Evolutionary conservation across 2,329 filamentous ascomycete genomes (phyloP), one percentile per base, ranked within the genome.

Genomic region (Ceratocystis huliohia): DNA sequence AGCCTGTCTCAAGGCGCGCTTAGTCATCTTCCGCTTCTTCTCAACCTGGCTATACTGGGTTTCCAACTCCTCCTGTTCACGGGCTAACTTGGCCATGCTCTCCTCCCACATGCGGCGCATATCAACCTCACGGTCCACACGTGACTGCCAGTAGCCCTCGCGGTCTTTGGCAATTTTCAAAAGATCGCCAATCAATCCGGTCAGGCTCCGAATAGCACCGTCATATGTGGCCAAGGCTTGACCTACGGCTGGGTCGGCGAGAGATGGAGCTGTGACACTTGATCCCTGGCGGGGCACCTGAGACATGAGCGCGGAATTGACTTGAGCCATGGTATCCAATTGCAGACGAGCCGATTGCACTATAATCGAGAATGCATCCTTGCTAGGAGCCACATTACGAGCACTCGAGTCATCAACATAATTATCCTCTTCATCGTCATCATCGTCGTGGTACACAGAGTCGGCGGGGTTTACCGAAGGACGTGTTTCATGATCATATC

Each of bases 91-190:
- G 8, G 94, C 91, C 94, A 99, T 96, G 76, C 92, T 97, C 72
- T 99, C 94, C 76, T 99, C 94, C 94, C 94, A 99, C 85, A 99
- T 89, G 68, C 89, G 87, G 46, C 94, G 86, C 77, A 97, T 88
- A 73, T 96, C 90, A 56, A 87, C 87, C 77, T 99, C 94, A 65
- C 91, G 87, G 71, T 96, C 92, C 50, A 99, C 80, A 15, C 92
- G 87, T 74, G 96, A 95, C 75, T 97, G 93, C 94, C 94, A 99
- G 74, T 96, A 96, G 0, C 91, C 86, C 75, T 99, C 94, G 64
- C 95, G 88, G 73, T 99, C 94, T 72, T 89, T 87, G 7, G 92
- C 93, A 72, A 99, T 97, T 63, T 92, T 90, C 61, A 96, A 80
- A 7, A 99, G 80, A 74, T 96, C 91, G 22, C 89, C 87, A 67